Conservation (phyloP, 805 yeast genomes). For the Myxozyma kluyveri region DNA sequence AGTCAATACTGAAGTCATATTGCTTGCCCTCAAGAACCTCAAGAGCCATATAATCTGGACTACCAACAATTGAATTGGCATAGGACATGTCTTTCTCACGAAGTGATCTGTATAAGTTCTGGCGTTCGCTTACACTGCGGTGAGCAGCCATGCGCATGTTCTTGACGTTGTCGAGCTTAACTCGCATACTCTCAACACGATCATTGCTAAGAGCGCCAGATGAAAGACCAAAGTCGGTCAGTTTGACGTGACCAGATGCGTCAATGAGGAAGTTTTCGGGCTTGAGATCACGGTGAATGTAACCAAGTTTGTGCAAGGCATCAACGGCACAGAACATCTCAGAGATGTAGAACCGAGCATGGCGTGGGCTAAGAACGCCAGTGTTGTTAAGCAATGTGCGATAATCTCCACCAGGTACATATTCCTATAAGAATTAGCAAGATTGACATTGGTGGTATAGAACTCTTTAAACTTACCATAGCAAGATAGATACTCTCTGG, state of each 20-base stretch:
- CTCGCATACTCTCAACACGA: constrained; percentile 87
- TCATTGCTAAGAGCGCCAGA: constrained; percentile 93
- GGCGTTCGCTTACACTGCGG: constrained; percentile 83
- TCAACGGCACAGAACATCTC: constrained; percentile 97
- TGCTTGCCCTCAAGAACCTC: constrained; percentile 93
- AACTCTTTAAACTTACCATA: constrained; percentile 48
- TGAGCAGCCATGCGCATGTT: constrained; percentile 59
- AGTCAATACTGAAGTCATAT: constrained; percentile 94
- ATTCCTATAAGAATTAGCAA: constrained; percentile 47
- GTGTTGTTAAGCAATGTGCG: constrained; percentile 91
- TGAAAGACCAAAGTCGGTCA: constrained; percentile 95
- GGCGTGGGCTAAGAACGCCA: constrained; percentile 88
- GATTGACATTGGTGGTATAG: neutral
- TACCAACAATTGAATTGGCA: constrained; percentile 95
- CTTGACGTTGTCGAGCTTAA: constrained; percentile 66
- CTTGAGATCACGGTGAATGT: constrained; percentile 93
- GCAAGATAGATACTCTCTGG: constrained; percentile 85
- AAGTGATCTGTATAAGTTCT: constrained; percentile 73
- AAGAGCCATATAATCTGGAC: constrained; percentile 98
- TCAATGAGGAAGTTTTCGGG: constrained; percentile 87
- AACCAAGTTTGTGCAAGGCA: constrained; percentile 90
- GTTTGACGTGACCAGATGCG: constrained; percentile 68
- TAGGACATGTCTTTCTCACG: constrained; percentile 71
- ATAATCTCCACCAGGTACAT: constrained; percentile 99
- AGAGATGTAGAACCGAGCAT: constrained; percentile 89